Percentiles rank a stretch among this genome's conserved stretches.
These are phyloP conservation scores for Metschnikowia hibisci DNA, from an alignment of 805 yeast species.

Conservation along the genomic window DNA sequence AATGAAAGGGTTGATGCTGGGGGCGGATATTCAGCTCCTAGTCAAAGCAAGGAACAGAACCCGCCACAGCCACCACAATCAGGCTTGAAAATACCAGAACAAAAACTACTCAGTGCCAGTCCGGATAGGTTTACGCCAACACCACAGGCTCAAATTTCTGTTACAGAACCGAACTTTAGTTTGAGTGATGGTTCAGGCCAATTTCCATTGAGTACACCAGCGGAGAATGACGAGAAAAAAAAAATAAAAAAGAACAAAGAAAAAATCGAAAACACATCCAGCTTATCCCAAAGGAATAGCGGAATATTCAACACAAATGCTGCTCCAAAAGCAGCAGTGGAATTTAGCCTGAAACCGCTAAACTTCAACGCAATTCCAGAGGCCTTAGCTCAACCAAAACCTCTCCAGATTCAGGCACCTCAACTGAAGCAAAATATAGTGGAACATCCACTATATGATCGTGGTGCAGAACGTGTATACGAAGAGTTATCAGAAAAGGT, in stretches of 20 bases:
- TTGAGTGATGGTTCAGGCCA: too few relatives aligned
- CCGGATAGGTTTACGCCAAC: slow-evolving; percentile 1
- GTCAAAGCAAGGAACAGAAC: too few relatives aligned
- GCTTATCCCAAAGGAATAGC: background rate
- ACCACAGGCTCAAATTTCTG: background rate
- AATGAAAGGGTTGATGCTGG: background rate
- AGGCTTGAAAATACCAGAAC: too few relatives aligned
- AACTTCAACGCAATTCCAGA: background rate
- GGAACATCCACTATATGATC: background rate
- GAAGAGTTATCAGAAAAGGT: slow-evolving; percentile 19
- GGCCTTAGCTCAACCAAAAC: background rate
- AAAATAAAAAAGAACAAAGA: background rate
- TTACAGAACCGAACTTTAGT: background rate
- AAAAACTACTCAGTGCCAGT: background rate
- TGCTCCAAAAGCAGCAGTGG: background rate
- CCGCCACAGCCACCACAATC: too few relatives aligned
- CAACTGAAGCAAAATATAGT: background rate
- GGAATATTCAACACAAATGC: background rate
- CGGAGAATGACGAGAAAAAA: background rate
- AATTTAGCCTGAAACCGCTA: background rate
- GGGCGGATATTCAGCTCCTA: too few relatives aligned
- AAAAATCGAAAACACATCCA: background rate
- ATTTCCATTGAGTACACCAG: too few relatives aligned
- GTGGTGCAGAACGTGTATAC: slow-evolving; percentile 1
- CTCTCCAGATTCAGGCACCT: background rate